Conservation (phyloP, 78 protist species). For the Pigoraptor vietnamica region DNA sequence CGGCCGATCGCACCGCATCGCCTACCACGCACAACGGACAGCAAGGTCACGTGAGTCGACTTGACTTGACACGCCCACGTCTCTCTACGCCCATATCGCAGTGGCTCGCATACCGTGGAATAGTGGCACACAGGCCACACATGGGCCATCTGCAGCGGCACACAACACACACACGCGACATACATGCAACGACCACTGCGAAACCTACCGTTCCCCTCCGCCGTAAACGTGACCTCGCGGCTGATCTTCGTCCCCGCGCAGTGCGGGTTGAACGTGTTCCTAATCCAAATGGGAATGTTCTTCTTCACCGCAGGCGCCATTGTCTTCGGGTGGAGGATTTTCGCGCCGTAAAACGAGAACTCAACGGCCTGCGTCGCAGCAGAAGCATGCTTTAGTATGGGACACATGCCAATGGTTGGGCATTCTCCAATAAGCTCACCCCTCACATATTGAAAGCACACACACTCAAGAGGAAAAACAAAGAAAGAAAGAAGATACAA, state of each 20-base stretch:
- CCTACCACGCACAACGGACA: not conserved
- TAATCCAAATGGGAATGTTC: constrained; percentile 33
- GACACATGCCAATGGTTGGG: too few species aligned
- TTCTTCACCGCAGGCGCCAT: constrained; percentile 47
- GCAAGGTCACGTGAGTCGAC: not conserved
- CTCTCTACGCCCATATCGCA: too few species aligned
- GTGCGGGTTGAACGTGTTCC: constrained; percentile 38
- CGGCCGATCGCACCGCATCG: not conserved
- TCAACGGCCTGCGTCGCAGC: constrained; percentile 6
- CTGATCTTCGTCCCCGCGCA: constrained; percentile 21
- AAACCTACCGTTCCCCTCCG: too few species aligned
- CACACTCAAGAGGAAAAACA: too few species aligned
- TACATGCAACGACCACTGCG: not conserved
- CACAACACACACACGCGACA: not conserved
- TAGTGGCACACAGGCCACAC: not conserved
- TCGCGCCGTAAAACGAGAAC: constrained; percentile 50
- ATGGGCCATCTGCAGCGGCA: not conserved
- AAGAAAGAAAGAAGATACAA: too few species aligned
- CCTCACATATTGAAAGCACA: too few species aligned
- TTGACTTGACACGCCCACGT: too few species aligned
- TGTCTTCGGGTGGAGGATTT: constrained; percentile 48
- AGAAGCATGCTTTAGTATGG: not conserved
- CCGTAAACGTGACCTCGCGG: not conserved
- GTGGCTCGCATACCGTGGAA: not conserved
- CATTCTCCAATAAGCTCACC: not conserved